These are phyloP conservation scores for Parathielavia appendiculata DNA, from an alignment of 495 filamentous ascomycete species.

Conservation along the genomic window DNA sequence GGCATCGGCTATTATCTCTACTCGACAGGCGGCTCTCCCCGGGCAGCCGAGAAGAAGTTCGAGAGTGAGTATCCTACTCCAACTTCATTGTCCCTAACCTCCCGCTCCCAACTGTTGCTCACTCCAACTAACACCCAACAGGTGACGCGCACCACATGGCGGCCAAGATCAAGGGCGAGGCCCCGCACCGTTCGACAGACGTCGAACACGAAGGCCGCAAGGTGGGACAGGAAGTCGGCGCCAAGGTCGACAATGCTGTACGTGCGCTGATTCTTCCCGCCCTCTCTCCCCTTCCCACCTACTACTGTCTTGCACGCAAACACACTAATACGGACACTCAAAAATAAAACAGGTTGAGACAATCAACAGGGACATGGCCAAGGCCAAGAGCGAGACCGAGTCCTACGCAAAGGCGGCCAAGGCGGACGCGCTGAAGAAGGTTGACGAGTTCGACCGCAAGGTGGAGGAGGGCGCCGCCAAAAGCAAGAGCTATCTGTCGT, in stretches of 20 bases:
- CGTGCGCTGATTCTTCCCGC: no score
- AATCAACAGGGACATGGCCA: conserved; percentile 53
- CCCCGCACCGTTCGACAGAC: conserved; percentile 37
- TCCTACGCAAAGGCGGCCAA: conserved; percentile 54
- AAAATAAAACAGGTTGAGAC: conserved; percentile 51
- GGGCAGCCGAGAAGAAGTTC: conserved; percentile 71
- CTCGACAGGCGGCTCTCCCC: conserved; percentile 74
- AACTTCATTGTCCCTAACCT: neutral
- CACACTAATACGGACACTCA: neutral
- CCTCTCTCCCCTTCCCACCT: no score
- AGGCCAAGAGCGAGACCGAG: conserved; percentile 53
- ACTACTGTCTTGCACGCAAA: neutral
- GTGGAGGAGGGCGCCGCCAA: conserved; percentile 71
- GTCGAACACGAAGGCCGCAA: conserved; percentile 40
- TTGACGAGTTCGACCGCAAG: conserved; percentile 68
- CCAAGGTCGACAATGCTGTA: conserved; percentile 45
- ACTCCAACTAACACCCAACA: conserved; percentile 31
- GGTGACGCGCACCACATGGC: conserved; percentile 62
- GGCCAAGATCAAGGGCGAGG: conserved; percentile 58
- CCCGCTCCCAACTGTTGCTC: neutral
- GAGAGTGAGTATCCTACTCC: conserved; percentile 53
- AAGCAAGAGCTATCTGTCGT: conserved; percentile 69
- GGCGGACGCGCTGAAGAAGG: conserved; percentile 59
- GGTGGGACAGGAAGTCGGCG: conserved; percentile 42
- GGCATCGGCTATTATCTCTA: conserved; percentile 89